Evolutionary conservation across 2,329 filamentous ascomycete genomes (phyloP).

Genomic region (Cordyceps militaris): DNA sequence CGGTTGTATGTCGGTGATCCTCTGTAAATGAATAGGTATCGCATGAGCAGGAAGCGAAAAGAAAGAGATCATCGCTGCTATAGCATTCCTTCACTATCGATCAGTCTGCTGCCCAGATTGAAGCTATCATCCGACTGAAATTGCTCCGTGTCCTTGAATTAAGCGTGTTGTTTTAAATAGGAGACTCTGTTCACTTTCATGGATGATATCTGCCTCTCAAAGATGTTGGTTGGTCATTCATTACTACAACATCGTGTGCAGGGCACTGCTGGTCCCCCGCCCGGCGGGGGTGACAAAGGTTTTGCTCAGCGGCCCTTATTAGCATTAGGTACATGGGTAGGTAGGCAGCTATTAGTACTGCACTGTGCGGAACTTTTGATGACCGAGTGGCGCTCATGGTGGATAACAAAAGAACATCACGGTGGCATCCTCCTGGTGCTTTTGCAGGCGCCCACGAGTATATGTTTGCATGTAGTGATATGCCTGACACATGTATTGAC

Average conservation of each 20-base stretch:
- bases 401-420: background rate
- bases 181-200: no score
- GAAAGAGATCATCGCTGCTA: background rate
- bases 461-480: background rate
- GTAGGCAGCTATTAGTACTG: no score
- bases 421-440: background rate
- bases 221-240: background rate
- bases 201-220: no score
- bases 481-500: background rate
- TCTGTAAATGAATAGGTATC: background rate
- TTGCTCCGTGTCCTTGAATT: no score
- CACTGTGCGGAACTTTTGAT: no score
- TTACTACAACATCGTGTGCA: background rate
- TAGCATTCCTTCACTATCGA: background rate
- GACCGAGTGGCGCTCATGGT: background rate
- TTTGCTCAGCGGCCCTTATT: no score
- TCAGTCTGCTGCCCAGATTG: background rate
- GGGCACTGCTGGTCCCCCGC: background rate
- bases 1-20: background rate
- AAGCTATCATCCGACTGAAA: no score
- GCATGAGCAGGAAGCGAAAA: background rate
- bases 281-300: no score
- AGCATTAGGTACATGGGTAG: no score
- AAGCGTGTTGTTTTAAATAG: no score
- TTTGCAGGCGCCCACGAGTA: background rate